Evolutionary conservation across 2,329 filamentous ascomycete genomes (phyloP).

Genomic region (Diaporthe sp.): DNA sequence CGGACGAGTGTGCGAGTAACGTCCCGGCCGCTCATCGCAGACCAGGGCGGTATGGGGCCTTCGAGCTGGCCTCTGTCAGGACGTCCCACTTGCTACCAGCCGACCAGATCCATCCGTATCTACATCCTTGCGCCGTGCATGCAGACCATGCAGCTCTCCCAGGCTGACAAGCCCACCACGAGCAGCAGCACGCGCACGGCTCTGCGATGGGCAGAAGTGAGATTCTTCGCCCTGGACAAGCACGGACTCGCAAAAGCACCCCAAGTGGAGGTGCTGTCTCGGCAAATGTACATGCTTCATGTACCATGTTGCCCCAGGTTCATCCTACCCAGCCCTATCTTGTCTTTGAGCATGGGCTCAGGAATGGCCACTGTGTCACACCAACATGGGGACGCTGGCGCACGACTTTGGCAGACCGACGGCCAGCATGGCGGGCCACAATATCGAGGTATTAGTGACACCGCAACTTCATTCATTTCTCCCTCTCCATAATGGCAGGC

Average conservation of each 20-base stretch:
- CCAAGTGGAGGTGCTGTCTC: neutral
- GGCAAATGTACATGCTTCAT: constrained; percentile 16
- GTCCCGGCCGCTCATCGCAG: neutral
- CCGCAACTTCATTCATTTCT: constrained; percentile 1
- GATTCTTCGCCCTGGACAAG: constrained; percentile 12
- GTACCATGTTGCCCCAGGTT: neutral
- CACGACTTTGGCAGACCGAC: constrained; percentile 20
- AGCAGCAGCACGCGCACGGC: constrained; percentile 10
- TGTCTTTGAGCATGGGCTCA: neutral
- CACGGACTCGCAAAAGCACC: neutral
- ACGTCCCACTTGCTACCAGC: constrained; percentile 2
- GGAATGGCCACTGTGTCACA: constrained; percentile 26
- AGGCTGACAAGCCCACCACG: constrained; percentile 16
- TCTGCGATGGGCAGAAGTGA: constrained; percentile 5
- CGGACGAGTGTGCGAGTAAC: constrained; percentile 18
- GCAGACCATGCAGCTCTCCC: neutral
- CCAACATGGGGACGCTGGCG: constrained; percentile 30
- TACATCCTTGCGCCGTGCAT: neutral
- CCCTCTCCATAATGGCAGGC: constrained; percentile 1
- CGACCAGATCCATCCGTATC: neutral
- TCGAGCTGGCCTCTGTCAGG: neutral
- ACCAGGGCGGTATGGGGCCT: neutral
- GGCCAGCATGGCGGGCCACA: constrained; percentile 12
- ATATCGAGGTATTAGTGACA: constrained; percentile 33
- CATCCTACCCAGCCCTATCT: constrained; percentile 25